These are phyloP conservation scores for Populus hybrid DNA, from an alignment of 441 rosid genomes.

Conservation along the genomic window DNA sequence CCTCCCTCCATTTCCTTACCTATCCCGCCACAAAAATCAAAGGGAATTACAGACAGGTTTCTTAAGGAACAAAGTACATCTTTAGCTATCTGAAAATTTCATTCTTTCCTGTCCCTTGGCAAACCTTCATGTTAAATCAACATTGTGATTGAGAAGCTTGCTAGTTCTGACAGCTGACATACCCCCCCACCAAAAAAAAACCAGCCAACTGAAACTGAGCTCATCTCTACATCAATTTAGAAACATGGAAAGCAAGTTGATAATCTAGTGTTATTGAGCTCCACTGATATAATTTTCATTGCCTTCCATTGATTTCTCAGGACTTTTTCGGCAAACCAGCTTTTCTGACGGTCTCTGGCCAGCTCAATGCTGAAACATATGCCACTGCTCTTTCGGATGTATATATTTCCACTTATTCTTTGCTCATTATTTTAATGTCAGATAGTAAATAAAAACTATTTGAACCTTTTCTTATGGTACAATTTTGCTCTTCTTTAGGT, in stretches of 20 bases:
- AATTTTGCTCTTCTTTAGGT: slow-evolving; percentile 39
- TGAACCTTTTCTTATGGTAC: slow-evolving; percentile 8
- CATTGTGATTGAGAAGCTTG: neutral
- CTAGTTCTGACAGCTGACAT: neutral
- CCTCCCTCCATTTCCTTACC: neutral
- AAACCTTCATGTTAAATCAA: neutral
- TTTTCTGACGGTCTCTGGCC: slow-evolving; percentile 95
- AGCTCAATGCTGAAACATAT: slow-evolving; percentile 95
- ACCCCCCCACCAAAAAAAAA: neutral
- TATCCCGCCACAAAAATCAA: neutral
- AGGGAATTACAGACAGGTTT: neutral
- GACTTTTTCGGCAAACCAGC: slow-evolving; percentile 97
- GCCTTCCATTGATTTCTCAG: slow-evolving; percentile 35
- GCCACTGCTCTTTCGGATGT: slow-evolving; percentile 96
- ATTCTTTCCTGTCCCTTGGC: neutral
- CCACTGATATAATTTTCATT: slow-evolving; percentile 19
- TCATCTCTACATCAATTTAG: neutral
- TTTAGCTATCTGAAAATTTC: neutral
- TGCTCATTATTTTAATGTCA: neutral
- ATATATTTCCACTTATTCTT: slow-evolving; percentile 19
- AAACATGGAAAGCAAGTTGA: neutral
- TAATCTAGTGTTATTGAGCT: neutral
- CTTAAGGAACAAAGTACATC: neutral
- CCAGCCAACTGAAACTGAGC: neutral
- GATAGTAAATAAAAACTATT: slow-evolving; percentile 8